phyloP scores from a whole-genome alignment of 305 asterid genomes.

The Fraxinus angustifolia region DNA sequence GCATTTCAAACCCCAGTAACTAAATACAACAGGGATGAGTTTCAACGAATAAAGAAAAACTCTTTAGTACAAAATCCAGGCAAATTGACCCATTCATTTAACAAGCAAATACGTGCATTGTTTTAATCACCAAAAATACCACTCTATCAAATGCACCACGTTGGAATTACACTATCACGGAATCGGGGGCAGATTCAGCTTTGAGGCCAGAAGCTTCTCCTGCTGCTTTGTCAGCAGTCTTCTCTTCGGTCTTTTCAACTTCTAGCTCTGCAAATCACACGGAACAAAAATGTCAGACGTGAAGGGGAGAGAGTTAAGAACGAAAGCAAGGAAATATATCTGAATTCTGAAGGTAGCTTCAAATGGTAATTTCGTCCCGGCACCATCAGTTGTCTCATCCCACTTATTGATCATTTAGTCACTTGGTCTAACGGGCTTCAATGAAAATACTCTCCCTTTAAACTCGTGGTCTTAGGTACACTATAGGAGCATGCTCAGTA shows the following conservation, averaged over 20 bases:
- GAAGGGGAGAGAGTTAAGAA: not conserved
- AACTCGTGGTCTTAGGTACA: not conserved
- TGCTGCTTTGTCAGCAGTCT: constrained; percentile 31
- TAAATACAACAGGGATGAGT: not conserved
- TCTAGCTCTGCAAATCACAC: constrained; percentile 38
- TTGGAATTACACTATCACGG: constrained; percentile 20
- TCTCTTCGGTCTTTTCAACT: constrained; percentile 37
- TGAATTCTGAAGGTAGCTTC: not conserved
- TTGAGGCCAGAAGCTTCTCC: constrained; percentile 35
- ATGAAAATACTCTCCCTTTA: not conserved
- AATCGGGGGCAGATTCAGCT: constrained; percentile 21
- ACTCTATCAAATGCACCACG: not conserved
- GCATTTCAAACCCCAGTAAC: not conserved
- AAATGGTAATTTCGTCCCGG: not conserved
- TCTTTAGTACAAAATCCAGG: not conserved
- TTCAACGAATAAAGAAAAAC: not conserved
- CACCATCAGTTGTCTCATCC: not conserved
- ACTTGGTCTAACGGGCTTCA: not conserved
- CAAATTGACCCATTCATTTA: not conserved
- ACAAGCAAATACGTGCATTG: not conserved
- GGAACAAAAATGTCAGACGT: not conserved
- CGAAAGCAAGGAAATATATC: not conserved
- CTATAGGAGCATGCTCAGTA: not conserved
- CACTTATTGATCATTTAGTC: not conserved
- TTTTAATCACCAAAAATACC: not conserved